Conservation (phyloP, 2,329 filamentous ascomycete genomes). For the Aspergillus jensenii region DNA sequence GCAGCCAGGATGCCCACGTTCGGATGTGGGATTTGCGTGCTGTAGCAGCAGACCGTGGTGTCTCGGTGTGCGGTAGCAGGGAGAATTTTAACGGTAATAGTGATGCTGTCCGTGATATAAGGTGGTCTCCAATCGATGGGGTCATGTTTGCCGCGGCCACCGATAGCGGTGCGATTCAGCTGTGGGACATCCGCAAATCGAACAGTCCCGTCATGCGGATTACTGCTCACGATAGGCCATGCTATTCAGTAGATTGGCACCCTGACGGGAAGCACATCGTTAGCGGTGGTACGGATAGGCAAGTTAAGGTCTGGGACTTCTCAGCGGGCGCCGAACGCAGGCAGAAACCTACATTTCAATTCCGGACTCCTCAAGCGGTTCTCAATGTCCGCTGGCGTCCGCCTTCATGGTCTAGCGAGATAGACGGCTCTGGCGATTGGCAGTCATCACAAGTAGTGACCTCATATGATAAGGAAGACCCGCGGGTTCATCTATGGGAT, state of each 20-base stretch:
- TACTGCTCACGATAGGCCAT: slow-evolving; percentile 60
- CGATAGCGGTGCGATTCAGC: slow-evolving; percentile 62
- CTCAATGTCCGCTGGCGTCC: slow-evolving; percentile 64
- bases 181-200: slow-evolving; percentile 62
- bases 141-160: slow-evolving; percentile 64
- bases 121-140: slow-evolving; percentile 64
- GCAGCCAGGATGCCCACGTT: slow-evolving; percentile 64
- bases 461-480: slow-evolving; percentile 61
- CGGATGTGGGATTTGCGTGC: slow-evolving; percentile 64
- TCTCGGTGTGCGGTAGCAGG: slow-evolving; percentile 55
- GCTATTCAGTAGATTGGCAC: slow-evolving; percentile 66
- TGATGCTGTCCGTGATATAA: slow-evolving; percentile 62
- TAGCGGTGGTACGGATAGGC: slow-evolving; percentile 62
- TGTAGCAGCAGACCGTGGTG: slow-evolving; percentile 48
- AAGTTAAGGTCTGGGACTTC: slow-evolving; percentile 65
- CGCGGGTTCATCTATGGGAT: slow-evolving; percentile 64
- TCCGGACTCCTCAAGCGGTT: slow-evolving; percentile 62
- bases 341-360: slow-evolving; percentile 58
- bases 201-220: slow-evolving; percentile 60
- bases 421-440: slow-evolving; percentile 53
- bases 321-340: slow-evolving; percentile 55
- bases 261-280: slow-evolving; percentile 65
- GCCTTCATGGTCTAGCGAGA: slow-evolving; percentile 55
- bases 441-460: slow-evolving; percentile 64
- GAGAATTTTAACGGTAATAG: slow-evolving; percentile 57